Evolutionary conservation across 305 asterid species (phyloP).

Genomic region (Fraxinus platypoda): DNA sequence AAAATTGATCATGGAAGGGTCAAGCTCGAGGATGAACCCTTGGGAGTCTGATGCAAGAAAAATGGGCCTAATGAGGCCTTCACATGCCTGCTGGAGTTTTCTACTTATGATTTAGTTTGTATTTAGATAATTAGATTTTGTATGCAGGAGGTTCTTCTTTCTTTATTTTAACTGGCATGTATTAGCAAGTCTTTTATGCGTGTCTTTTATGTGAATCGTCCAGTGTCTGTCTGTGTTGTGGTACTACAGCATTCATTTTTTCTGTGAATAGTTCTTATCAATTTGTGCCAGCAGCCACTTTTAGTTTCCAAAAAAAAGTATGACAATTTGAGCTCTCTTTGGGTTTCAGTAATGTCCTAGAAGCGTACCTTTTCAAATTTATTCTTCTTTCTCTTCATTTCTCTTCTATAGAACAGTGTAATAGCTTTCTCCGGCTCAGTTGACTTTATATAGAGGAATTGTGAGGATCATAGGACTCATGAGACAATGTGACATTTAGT

Average conservation of each 20-base stretch:
- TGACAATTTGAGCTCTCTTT: background rate
- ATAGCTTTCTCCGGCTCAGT: too few species aligned
- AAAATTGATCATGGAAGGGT: background rate
- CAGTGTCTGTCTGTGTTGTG: background rate
- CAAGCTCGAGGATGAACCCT: background rate
- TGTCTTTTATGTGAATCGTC: background rate
- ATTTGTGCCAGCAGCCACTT: background rate
- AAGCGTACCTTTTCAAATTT: too few species aligned
- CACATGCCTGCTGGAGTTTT: background rate
- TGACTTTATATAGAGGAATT: too few species aligned
- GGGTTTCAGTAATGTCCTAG: too few species aligned
- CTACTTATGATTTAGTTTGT: background rate
- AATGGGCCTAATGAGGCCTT: background rate
- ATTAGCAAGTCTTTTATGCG: background rate
- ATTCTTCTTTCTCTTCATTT: too few species aligned
- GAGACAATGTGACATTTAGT: too few species aligned
- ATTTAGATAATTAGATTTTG: background rate
- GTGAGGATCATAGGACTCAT: too few species aligned
- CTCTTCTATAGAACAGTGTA: too few species aligned
- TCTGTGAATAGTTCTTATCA: background rate
- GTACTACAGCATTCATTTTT: background rate
- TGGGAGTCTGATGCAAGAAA: background rate
- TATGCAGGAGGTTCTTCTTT: background rate
- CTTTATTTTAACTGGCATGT: background rate
- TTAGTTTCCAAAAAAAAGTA: background rate